Conservation (phyloP, 176 grass and related monocot genomes). For the Aegilops speltoides region DNA sequence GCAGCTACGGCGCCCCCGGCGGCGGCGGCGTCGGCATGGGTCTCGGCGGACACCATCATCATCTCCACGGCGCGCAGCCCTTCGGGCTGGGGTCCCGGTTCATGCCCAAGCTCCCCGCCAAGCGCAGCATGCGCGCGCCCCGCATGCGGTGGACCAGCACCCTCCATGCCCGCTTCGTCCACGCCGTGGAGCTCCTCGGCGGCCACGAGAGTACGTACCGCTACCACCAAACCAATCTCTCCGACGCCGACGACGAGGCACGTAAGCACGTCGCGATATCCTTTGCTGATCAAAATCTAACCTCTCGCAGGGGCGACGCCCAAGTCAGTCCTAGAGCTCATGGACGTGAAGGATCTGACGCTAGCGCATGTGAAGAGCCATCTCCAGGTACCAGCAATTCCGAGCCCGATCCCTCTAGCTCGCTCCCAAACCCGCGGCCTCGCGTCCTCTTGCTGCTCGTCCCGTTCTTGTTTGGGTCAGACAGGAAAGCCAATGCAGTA, state of each 20-base stretch:
- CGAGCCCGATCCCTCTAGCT: background rate
- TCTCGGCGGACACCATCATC: constrained; percentile 40
- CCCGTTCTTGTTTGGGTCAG: constrained; percentile 36
- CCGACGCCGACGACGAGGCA: background rate
- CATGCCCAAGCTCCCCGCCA: constrained; percentile 78
- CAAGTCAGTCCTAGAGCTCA: constrained; percentile 97
- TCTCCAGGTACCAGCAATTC: constrained; percentile 70
- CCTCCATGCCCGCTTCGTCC: constrained; percentile 93
- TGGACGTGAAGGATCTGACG: constrained; percentile 99
- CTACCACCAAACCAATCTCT: no score
- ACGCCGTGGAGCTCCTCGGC: constrained; percentile 94
- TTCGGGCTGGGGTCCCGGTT: constrained; percentile 73
- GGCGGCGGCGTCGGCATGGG: constrained; percentile 8
- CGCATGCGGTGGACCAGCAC: constrained; percentile 98
- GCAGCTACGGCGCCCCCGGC: constrained; percentile 38
- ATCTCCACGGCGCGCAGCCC: constrained; percentile 48
- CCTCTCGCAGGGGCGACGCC: constrained; percentile 72
- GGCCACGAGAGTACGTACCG: constrained; percentile 84
- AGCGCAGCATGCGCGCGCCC: constrained; percentile 92
- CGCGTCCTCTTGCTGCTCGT: constrained; percentile 19
- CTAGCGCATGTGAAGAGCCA: constrained; percentile 99
- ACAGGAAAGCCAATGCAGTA: constrained; percentile 59
- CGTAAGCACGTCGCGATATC: background rate
- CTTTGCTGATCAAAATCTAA: constrained; percentile 13
- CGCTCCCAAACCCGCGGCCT: background rate